Evolutionary conservation across 768 basidiomycete species (phyloP).

Genomic region (Hortiboletus flavorubellus): DNA sequence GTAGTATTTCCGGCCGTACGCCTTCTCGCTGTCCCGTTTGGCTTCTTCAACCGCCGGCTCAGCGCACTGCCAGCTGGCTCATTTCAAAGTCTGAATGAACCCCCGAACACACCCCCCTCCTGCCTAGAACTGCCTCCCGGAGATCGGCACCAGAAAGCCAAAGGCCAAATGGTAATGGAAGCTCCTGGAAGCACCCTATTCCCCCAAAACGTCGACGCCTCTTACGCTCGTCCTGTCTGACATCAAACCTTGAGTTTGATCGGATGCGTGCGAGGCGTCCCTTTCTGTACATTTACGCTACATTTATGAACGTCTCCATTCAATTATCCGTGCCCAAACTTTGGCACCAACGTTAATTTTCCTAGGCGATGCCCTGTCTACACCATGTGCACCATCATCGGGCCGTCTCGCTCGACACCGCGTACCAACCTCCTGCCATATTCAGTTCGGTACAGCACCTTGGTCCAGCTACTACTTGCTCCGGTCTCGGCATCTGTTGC

Average conservation of each 20-base stretch:
- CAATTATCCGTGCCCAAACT: constrained; percentile 1
- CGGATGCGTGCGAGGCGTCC: constrained; percentile 13
- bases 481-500: constrained; percentile 6
- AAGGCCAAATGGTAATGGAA: constrained; percentile 20
- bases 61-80: neutral
- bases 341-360: constrained; percentile 19
- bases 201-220: constrained; percentile 5
- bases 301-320: constrained; percentile 1
- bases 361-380: constrained; percentile 5
- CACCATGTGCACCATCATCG: constrained; percentile 2
- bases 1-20: constrained; percentile 13
- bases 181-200: constrained; percentile 1
- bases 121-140: neutral
- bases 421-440: neutral
- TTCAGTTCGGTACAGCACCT: neutral
- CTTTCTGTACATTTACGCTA: constrained; percentile 6
- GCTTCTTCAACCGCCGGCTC: neutral
- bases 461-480: neutral
- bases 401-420: neutral
- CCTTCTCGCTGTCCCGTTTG: constrained; percentile 6
- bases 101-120: neutral
- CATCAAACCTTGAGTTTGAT: constrained; percentile 27
- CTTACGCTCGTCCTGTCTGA: constrained; percentile 1
- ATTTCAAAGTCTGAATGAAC: neutral
- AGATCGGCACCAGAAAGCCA: constrained; percentile 18